Evolutionary conservation across 2,329 filamentous ascomycete genomes (phyloP).

Genomic region (Arthrobotrys iridis): DNA sequence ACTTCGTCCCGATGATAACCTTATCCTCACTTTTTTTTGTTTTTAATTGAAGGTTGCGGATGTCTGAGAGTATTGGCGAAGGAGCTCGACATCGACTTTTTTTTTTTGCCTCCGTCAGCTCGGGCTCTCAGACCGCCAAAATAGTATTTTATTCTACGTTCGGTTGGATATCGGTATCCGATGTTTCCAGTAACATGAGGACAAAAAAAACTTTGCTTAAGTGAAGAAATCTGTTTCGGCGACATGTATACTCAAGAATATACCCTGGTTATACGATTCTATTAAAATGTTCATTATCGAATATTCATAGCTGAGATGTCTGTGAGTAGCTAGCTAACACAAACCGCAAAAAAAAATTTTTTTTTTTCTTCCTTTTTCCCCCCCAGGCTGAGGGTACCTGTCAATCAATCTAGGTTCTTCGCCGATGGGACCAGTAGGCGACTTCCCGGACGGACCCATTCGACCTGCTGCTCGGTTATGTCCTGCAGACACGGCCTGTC

Average conservation of each 20-base stretch:
- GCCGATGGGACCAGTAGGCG: slow-evolving; percentile 25
- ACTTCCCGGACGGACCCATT: slow-evolving; percentile 6
- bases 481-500: slow-evolving; percentile 25
- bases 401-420: neutral
- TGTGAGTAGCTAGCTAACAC: no score
- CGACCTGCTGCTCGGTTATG: slow-evolving; percentile 37
- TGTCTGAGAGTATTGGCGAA: slow-evolving; percentile 13
- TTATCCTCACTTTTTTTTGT: slow-evolving; percentile 13
- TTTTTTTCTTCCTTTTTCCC: slow-evolving; percentile 32
- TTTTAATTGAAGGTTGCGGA: neutral
- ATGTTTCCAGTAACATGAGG: neutral
- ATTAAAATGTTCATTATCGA: no score
- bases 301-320: no score
- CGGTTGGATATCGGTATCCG: no score
- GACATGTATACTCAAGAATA: neutral
- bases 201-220: neutral
- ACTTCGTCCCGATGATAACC: slow-evolving; percentile 43
- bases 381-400: slow-evolving; percentile 5
- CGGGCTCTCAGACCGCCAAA: neutral
- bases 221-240: slow-evolving; percentile 7
- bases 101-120: slow-evolving; percentile 8
- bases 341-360: slow-evolving; percentile 4
- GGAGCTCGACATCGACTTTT: neutral
- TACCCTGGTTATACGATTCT: no score
- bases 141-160: neutral